A percentile compares a stretch with the other conserved stretches of the same genome.
phyloP scores from a whole-genome alignment of 2,329 filamentous ascomycete species.

The Stachybotrys echinatus region DNA sequence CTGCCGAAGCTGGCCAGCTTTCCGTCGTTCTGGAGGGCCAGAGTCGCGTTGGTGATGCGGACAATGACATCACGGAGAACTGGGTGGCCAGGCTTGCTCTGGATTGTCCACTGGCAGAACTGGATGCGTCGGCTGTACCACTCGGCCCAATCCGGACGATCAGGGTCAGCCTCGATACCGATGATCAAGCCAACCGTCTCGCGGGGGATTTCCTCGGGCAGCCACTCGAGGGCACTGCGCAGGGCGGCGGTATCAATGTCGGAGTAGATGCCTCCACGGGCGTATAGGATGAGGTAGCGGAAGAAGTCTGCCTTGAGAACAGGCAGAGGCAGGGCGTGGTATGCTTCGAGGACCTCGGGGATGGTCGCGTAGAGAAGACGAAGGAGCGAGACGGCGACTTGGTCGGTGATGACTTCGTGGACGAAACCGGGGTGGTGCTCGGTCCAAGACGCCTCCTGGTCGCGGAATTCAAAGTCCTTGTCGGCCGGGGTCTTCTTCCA shows the following conservation, averaged over 20 bases:
- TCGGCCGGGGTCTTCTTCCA: conserved; percentile 86
- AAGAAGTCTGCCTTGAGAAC: conserved; percentile 79
- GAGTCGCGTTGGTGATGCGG: conserved; percentile 76
- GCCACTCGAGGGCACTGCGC: conserved; percentile 79
- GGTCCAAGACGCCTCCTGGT: conserved; percentile 86
- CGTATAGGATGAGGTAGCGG: conserved; percentile 63
- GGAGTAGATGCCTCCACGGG: conserved; percentile 66
- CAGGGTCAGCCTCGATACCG: conserved; percentile 94
- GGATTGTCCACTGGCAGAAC: conserved; percentile 99
- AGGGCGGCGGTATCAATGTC: conserved; percentile 90
- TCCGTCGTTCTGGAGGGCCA: conserved; percentile 65
- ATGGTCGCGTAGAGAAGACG: conserved; percentile 80
- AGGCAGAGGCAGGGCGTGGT: conserved; percentile 64
- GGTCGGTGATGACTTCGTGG: conserved; percentile 95
- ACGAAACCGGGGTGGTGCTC: conserved; percentile 83
- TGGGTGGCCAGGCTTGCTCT: conserved; percentile 90
- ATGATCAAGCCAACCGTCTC: conserved; percentile 80
- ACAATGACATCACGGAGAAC: conserved; percentile 82
- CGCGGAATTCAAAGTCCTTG: conserved; percentile 72
- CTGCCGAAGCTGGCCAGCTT: conserved; percentile 54
- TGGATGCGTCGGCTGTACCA: conserved; percentile 97
- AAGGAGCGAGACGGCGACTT: conserved; percentile 75
- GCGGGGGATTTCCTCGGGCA: conserved; percentile 71
- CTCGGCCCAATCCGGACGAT: conserved; percentile 83
- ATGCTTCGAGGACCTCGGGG: conserved; percentile 74